These are phyloP conservation scores for Chlorophyllum brunneum DNA, from an alignment of 768 basidiomycete genomes.

Conservation along the genomic window DNA sequence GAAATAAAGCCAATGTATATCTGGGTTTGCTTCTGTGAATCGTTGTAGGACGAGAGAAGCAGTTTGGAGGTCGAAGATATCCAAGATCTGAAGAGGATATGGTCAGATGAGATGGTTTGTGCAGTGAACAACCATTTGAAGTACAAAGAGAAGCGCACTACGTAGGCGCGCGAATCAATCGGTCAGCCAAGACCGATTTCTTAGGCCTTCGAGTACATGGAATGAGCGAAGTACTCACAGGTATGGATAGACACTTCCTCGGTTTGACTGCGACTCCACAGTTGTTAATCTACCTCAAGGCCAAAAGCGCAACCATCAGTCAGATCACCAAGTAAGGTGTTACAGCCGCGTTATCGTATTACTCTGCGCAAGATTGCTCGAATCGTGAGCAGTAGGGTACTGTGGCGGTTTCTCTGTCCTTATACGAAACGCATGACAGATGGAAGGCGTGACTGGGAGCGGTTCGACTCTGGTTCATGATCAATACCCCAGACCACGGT, in stretches of 20 bases:
- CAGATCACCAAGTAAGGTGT: background rate
- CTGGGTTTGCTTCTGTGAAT: conserved; percentile 8
- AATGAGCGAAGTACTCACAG: conserved; percentile 1
- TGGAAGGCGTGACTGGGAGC: conserved; percentile 3
- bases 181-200: background rate
- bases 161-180: background rate
- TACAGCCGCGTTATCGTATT: conserved; percentile 1
- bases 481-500: conserved; percentile 1
- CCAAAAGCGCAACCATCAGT: conserved; percentile 10
- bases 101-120: conserved; percentile 8
- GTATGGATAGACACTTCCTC: background rate
- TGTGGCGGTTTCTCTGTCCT: background rate
- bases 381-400: conserved; percentile 3
- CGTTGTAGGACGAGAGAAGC: background rate
- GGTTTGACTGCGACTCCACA: background rate
- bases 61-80: background rate
- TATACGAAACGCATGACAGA: background rate
- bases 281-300: conserved; percentile 4
- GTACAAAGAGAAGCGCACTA: background rate
- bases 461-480: conserved; percentile 11
- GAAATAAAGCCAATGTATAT: background rate
- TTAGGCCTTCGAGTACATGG: background rate
- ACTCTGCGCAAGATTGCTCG: conserved; percentile 9
- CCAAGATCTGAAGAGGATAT: background rate
- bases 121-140: background rate